Evolutionary conservation across 116 monocot species (phyloP), one percentile per base, ranked within the genome.

Genomic region (Posidonia oceanica): DNA sequence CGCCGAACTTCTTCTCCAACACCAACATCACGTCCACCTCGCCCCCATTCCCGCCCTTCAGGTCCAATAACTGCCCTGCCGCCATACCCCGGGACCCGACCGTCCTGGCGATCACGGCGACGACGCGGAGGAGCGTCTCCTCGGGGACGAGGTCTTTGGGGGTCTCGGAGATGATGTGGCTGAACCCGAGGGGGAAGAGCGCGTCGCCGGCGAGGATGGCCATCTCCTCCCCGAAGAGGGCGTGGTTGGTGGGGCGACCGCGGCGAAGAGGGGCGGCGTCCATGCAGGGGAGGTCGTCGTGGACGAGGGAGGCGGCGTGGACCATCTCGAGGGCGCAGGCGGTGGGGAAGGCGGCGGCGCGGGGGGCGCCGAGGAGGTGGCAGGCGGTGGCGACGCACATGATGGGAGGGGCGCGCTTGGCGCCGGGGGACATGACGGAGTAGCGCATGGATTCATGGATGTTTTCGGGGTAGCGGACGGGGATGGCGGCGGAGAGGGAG

Each of bases 81-180:
- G 83, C 85, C 90, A 94, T 87, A 36, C 94, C 94, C 11, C 77
- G 80, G 64, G 85, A 74, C 12, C 94, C 94, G 13, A 94, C 90
- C 5, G 85, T 74, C 29, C 82, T 77, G 67, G 87, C 81, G 64
- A 94, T 81, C 77, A 90, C 94, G 1, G 58, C 63, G 23, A 90
- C 54, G 61, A 84, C 82, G 22, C 62, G 75, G 59, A 87, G 71
- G 55, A 89, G 54, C 67, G 71, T 60, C 29, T 59, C 39, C 12
- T 52, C 70, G 2, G 83, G 70, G 13, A 90, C 87, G 20, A 75
- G 78, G 59, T 69, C 65, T 4, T 69, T 29, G 2, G 87, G 85
- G 44, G 90, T 83, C 44, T 63, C 64, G 44, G 70, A 14, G 69
- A 74, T 57, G 61, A 94, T 69, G 64, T 90, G 85, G 70, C 54